These are phyloP conservation scores for Parietaria judaica DNA, from an alignment of 306 rosid species.

Conservation along the genomic window DNA sequence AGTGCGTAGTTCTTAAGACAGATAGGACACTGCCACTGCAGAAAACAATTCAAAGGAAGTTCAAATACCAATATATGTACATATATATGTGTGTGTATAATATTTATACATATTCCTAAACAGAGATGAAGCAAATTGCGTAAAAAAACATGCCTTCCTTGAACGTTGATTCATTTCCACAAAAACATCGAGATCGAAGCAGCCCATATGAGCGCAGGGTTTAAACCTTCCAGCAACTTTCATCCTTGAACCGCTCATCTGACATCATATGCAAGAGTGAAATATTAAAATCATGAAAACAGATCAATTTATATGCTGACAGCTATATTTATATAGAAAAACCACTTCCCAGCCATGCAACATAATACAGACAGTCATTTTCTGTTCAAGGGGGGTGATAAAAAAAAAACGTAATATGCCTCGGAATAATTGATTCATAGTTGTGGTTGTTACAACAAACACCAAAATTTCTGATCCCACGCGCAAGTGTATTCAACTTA, in stretches of 20 bases:
- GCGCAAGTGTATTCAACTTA: slow-evolving; percentile 31
- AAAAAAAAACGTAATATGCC: background rate
- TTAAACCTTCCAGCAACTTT: slow-evolving; percentile 96
- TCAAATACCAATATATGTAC: slow-evolving; percentile 9
- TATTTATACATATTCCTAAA: background rate
- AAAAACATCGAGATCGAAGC: slow-evolving; percentile 97
- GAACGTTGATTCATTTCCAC: slow-evolving; percentile 96
- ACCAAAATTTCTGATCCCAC: background rate
- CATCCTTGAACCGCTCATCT: slow-evolving; percentile 99
- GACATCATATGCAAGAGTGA: slow-evolving; percentile 18
- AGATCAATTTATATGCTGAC: background rate
- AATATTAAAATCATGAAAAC: slow-evolving; percentile 11
- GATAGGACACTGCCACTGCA: slow-evolving; percentile 99
- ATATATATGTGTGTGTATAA: background rate
- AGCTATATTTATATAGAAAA: background rate
- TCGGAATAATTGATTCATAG: background rate
- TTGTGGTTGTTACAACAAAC: background rate
- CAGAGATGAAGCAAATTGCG: background rate
- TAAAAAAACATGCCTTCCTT: slow-evolving; percentile 61
- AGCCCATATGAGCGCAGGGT: slow-evolving; percentile 91
- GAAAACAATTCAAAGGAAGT: slow-evolving; percentile 27
- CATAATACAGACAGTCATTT: too few relatives aligned
- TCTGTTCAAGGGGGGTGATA: background rate
- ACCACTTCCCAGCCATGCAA: too few relatives aligned
- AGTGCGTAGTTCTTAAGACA: slow-evolving; percentile 84